Conservation (phyloP, 768 basidiomycete genomes). For the Kondoa subrosea region DNA sequence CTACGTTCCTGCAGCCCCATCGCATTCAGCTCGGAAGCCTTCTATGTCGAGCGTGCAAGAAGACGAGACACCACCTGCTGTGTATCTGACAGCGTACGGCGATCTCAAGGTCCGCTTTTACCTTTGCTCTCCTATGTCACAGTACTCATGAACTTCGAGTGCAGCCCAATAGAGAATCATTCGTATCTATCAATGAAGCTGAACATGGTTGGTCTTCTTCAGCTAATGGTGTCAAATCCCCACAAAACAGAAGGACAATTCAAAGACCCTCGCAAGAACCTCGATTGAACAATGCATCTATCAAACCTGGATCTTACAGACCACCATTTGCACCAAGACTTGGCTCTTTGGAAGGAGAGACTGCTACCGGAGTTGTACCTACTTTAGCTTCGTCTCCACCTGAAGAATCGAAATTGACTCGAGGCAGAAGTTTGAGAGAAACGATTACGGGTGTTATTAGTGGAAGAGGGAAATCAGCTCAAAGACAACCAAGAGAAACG, state of each 20-base stretch:
- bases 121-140: too few species aligned
- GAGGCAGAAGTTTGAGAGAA: slow-evolving; percentile 3
- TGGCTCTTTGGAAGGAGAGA: background rate
- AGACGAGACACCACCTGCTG: too few species aligned
- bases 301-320: background rate
- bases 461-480: background rate
- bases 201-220: background rate
- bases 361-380: background rate
- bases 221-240: background rate
- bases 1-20: too few species aligned
- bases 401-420: background rate
- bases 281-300: background rate
- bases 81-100: too few species aligned
- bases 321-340: slow-evolving; percentile 3
- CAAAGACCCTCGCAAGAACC: background rate
- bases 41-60: too few species aligned
- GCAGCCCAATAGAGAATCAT: slow-evolving; percentile 2
- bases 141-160: too few species aligned
- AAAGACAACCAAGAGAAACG: background rate
- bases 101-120: too few species aligned
- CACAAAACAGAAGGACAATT: background rate
- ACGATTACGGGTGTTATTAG: slow-evolving; percentile 3
- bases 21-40: too few species aligned
- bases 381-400: background rate
- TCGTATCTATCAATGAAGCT: background rate